A percentile compares a stretch with the other conserved stretches of the same genome.
Conservation (phyloP, 495 filamentous ascomycete species). For the Tuber magnatum region DNA sequence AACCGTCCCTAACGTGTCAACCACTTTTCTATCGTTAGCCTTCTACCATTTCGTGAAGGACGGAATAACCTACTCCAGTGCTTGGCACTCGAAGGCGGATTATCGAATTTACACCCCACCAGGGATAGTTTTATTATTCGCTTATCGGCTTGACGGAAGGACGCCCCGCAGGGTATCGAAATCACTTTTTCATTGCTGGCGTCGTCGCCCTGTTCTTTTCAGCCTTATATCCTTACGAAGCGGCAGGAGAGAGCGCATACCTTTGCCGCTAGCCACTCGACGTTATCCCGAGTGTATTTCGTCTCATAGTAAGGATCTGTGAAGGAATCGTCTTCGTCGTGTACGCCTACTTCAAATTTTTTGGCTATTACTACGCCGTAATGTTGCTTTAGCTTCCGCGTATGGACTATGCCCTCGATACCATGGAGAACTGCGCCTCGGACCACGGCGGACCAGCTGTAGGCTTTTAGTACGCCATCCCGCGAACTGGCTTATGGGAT, state of each 20-base stretch:
- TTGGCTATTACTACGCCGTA: slow-evolving; percentile 29
- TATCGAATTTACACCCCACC: slow-evolving; percentile 5
- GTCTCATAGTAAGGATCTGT: slow-evolving; percentile 4
- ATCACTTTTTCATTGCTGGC: slow-evolving; percentile 8
- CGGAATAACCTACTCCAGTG: slow-evolving; percentile 3
- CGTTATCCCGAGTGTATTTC: slow-evolving; percentile 2
- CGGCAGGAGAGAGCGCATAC: slow-evolving; percentile 2
- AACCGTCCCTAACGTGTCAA: slow-evolving; percentile 9
- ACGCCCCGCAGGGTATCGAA: slow-evolving; percentile 11
- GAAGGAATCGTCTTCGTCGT: slow-evolving; percentile 19
- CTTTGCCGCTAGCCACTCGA: slow-evolving; percentile 31
- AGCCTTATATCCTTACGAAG: background rate
- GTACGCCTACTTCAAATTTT: slow-evolving; percentile 11
- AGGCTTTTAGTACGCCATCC: background rate
- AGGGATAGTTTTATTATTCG: background rate
- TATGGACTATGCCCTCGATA: slow-evolving; percentile 15
- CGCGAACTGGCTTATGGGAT: background rate
- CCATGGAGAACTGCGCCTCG: slow-evolving; percentile 39
- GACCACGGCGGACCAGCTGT: slow-evolving; percentile 37
- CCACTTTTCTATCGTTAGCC: slow-evolving; percentile 13
- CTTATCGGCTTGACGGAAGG: background rate
- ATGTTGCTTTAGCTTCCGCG: slow-evolving; percentile 26
- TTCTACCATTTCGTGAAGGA: background rate
- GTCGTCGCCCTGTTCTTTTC: slow-evolving; percentile 19
- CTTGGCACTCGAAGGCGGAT: slow-evolving; percentile 14